Evolutionary conservation across 2,329 filamentous ascomycete species (phyloP), one percentile per base, ranked within the genome.

Genomic region (Ophiostoma triangulosporum): DNA sequence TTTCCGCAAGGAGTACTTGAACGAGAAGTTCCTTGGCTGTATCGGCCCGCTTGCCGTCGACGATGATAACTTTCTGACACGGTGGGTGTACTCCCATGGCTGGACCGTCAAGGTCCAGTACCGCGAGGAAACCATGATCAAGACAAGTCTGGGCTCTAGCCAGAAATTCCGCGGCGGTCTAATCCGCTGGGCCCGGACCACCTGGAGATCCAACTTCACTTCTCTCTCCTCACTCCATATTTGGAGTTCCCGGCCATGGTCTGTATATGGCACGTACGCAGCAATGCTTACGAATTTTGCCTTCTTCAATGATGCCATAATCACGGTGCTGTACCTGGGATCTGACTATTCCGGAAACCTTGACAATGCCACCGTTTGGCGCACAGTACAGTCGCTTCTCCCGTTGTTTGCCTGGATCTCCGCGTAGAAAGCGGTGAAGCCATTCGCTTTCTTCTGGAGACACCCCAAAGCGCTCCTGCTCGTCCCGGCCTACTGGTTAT

Each of bases 11-110:
- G 61, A 58, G 0, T 82, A 75, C 61, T 62, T 65, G 1, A 67
- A 73, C 49, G 79, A 83, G 59, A 64, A 52, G 8, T 80, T 76
- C 66, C 69, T 73, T 54, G 70, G 73, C 0, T 46, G 62, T 0
- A 65, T 72, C 1, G 68, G 65, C 1, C 73, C 74, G 0, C 62
- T 81, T 2, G 71, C 73, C 20, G 68, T 70, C 0, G 80, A 83
- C 56, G 79, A 83, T 55, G 80, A 84, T 66, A 83, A 83, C 62
- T 82, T 73, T 59, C 66, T 77, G 33, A 83, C 79, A 0, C 68
- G 80, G 11, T 77, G 71, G 56, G 68, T 74, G 6, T 70, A 77
- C 40, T 66, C 66, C 9, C n/a, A 71, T 6, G 70, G 69, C n/a
- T 80, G 71, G 70, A 66, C 70, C 7, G 73, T 82, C 55, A 69